Conservation (phyloP, 805 yeast species). For the Sugiyamaella marilandica region DNA sequence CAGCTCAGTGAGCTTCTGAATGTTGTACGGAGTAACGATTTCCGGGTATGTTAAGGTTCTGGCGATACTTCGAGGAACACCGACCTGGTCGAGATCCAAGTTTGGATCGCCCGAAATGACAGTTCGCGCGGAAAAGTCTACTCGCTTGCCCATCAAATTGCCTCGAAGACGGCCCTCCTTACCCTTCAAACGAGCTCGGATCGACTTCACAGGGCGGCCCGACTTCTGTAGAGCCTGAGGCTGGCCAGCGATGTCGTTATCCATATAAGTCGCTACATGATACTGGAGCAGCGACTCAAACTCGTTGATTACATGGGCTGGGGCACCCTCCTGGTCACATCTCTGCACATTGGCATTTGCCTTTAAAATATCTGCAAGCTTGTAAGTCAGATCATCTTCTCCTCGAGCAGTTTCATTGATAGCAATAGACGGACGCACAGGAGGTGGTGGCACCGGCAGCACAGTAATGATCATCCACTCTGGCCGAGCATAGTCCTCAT, state of each 20-base stretch:
- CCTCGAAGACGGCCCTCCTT: constrained; percentile 99
- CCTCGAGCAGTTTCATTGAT: constrained; percentile 98
- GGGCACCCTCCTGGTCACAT: constrained; percentile 97
- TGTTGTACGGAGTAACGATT: constrained; percentile 95
- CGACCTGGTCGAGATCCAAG: constrained; percentile 95
- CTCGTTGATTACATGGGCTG: constrained; percentile 95
- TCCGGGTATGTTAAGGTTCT: constrained; percentile 95
- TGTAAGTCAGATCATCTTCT: constrained; percentile 97
- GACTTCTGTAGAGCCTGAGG: constrained; percentile 98
- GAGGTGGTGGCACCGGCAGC: constrained; percentile 99
- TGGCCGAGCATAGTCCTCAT: constrained; percentile 95
- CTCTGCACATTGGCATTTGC: constrained; percentile 97
- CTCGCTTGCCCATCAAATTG: constrained; percentile 99
- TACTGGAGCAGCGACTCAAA: constrained; percentile 92
- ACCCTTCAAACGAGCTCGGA: constrained; percentile 99
- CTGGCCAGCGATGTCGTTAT: constrained; percentile 98
- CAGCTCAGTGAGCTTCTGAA: constrained; percentile 83
- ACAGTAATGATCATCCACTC: constrained; percentile 98
- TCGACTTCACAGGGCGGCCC: constrained; percentile 97
- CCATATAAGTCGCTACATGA: constrained; percentile 99
- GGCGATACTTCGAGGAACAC: constrained; percentile 97
- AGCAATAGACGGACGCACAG: constrained; percentile 97
- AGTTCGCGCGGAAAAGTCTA: constrained; percentile 97
- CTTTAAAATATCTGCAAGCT: constrained; percentile 91
- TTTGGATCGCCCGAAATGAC: constrained; percentile 99